Base-by-base conservation (phyloP, 306 rosid genomes). In the Senna tora region DNA sequence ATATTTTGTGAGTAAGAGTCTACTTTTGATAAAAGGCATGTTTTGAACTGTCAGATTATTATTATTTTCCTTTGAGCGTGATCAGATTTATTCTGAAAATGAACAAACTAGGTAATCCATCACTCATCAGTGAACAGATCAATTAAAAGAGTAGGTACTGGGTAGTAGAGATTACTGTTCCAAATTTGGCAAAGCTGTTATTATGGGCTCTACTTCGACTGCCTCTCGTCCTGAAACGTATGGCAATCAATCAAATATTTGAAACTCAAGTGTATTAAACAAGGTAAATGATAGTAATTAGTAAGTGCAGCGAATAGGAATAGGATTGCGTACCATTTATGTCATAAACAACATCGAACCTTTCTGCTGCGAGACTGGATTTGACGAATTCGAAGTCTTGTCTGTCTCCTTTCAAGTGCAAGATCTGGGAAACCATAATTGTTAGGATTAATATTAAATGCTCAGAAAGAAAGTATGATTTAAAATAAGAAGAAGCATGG, bases 351-450 rank as follows among this genome's bases (percentile, higher is more conserved):
- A 94, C 97, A 65, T 94, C 93, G 75, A 80, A 94, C 71, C 97
- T 96, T 75, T 87, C 57, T 38, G 89, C 92, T 9, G 99, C 88
- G 72, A 94, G 97, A 74, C 95, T 91, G 49, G 96, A 87, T 82
- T 84, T 94, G 12, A 91, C 99, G 77, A 87, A 91, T 1, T 91
- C 97, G 45, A 75, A 87, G 84, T 94, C 99, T 73, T 82, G 66
- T 74, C 99, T 91, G 81, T 94, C 96, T 66, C 99, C 97, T 84
- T 94, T 94, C 88, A 94, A 81, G 75, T 94, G 99, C 89, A 84
- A 75, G 64, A 94, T 81, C 99, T 94, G 82, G 25, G 49, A 81
- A 54, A 69, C 38, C n/a, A 69, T 30, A 76, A 10, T 43, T 20
- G 45, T 33, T 9, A 65, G n/a, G 47, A 33, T 33, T 3, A 33